phyloP scores from a whole-genome alignment of 2,329 filamentous ascomycete species.

The Ophiobolus disseminans region DNA sequence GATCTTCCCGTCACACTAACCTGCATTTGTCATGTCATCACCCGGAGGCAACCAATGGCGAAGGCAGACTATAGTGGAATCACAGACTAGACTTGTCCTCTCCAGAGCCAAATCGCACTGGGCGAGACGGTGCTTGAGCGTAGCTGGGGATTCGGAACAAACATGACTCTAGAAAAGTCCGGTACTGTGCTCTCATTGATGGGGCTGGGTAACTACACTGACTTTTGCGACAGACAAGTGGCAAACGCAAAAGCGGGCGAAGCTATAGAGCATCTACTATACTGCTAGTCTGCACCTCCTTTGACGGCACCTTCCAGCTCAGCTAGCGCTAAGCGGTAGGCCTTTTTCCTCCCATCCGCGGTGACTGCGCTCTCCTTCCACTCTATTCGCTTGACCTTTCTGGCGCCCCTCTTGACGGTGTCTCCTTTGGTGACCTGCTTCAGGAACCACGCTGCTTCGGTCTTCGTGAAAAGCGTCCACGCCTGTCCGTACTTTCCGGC shows the following conservation, averaged over 20 bases:
- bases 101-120: too few relatives aligned
- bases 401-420: conserved; percentile 57
- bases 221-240: too few relatives aligned
- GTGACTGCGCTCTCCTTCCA: conserved; percentile 51
- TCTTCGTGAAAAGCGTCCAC: conserved; percentile 84
- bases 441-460: conserved; percentile 92
- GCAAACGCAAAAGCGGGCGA: too few relatives aligned
- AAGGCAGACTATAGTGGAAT: background rate
- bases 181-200: too few relatives aligned
- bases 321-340: conserved; percentile 64
- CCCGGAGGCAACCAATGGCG: background rate
- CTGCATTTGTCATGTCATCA: background rate
- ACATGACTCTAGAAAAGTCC: too few relatives aligned
- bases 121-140: too few relatives aligned
- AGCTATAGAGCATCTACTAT: too few relatives aligned
- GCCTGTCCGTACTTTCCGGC: conserved; percentile 78
- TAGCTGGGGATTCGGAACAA: too few relatives aligned
- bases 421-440: conserved; percentile 72
- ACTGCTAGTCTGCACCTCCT: conserved; percentile 24
- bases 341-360: conserved; percentile 48
- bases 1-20: conserved; percentile 5
- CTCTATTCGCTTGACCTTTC: conserved; percentile 56
- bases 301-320: conserved; percentile 68
- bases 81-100: background rate
- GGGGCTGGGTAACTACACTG: too few relatives aligned